Conservation (phyloP, 768 basidiomycete species). For the Rubroboletus satanas region DNA sequence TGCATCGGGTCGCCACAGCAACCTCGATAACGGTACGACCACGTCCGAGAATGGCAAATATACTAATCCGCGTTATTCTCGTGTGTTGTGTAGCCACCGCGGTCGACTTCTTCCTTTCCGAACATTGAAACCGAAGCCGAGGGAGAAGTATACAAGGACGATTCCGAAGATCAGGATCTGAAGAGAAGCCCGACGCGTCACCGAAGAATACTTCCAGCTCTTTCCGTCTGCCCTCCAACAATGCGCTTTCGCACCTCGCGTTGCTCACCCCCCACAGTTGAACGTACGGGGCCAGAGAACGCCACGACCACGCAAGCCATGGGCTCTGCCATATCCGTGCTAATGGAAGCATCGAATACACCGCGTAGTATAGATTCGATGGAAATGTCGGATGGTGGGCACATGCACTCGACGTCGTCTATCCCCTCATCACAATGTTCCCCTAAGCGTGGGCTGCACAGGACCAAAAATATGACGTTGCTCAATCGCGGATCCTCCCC, state of each 20-base stretch:
- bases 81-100: constrained; percentile 21
- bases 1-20: constrained; percentile 23
- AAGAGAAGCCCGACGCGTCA: constrained; percentile 16
- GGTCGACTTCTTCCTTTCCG: constrained; percentile 16
- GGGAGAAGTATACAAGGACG: constrained; percentile 7
- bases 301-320: constrained; percentile 10
- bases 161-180: constrained; percentile 11
- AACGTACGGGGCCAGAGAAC: constrained; percentile 1
- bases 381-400: constrained; percentile 13
- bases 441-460: constrained; percentile 36
- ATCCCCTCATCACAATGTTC: constrained; percentile 24
- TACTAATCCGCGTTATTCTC: constrained; percentile 18
- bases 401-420: constrained; percentile 20
- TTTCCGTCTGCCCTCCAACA: constrained; percentile 17
- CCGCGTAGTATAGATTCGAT: constrained; percentile 20
- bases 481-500: constrained; percentile 27
- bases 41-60: constrained; percentile 12
- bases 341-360: constrained; percentile 19
- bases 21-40: constrained; percentile 29
- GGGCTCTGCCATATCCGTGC: constrained; percentile 20
- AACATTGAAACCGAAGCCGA: constrained; percentile 10
- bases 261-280: constrained; percentile 1
- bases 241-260: constrained; percentile 15
- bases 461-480: constrained; percentile 36
- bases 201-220: constrained; percentile 18